These are phyloP conservation scores for Boletellus ananas DNA, from an alignment of 768 basidiomycete species.

Conservation along the genomic window DNA sequence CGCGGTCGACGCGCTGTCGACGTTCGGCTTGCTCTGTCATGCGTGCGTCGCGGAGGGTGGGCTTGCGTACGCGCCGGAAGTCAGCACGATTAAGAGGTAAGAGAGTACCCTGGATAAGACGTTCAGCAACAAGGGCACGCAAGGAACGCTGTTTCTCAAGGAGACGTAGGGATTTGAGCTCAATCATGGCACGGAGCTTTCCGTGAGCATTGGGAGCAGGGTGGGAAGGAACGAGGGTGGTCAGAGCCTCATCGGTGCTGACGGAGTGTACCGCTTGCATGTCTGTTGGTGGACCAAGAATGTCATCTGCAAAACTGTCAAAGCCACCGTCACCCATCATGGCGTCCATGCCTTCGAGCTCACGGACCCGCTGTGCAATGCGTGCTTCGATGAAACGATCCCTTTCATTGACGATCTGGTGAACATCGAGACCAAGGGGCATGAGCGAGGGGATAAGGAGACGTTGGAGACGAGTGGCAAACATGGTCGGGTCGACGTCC, in stretches of 20 bases:
- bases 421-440: conserved; percentile 89
- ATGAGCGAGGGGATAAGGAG: conserved; percentile 85
- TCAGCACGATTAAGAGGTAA: conserved; percentile 89
- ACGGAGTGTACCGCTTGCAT: conserved; percentile 27
- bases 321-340: conserved; percentile 77
- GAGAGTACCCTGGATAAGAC: conserved; percentile 81
- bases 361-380: conserved; percentile 81
- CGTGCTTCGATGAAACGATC: conserved; percentile 89
- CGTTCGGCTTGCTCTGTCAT: conserved; percentile 87
- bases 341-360: conserved; percentile 75
- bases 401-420: conserved; percentile 86
- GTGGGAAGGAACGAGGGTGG: conserved; percentile 28
- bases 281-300: conserved; percentile 8
- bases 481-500: conserved; percentile 56
- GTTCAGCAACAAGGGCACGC: conserved; percentile 81
- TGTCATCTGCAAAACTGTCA: conserved; percentile 45
- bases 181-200: conserved; percentile 87
- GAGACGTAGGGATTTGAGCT: conserved; percentile 85
- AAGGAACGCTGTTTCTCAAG: conserved; percentile 89
- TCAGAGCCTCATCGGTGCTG: conserved; percentile 29
- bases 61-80: conserved; percentile 85
- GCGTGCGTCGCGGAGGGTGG: conserved; percentile 83
- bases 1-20: conserved; percentile 87
- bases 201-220: conserved; percentile 67
- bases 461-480: conserved; percentile 71